These are phyloP conservation scores for Paracoccidioides lutzii DNA, from an alignment of 2,329 filamentous ascomycete species.

Conservation along the genomic window DNA sequence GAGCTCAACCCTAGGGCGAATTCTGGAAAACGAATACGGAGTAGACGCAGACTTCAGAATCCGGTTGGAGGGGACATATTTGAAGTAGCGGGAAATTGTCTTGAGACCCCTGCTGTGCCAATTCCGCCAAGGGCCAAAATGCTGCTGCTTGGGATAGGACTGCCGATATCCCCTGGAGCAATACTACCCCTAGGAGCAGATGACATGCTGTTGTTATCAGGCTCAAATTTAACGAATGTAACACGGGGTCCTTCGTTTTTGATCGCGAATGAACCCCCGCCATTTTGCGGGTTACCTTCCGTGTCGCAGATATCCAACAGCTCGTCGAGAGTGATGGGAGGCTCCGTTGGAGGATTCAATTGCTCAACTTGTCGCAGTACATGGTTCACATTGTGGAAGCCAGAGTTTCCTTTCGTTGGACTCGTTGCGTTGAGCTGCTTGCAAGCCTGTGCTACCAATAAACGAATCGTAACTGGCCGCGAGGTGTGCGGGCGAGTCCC, in stretches of 20 bases:
- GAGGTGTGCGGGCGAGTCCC: conserved; percentile 42
- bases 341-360: conserved; percentile 47
- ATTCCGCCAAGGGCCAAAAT: conserved; percentile 28
- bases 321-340: conserved; percentile 49
- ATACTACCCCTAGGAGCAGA: conserved; percentile 31
- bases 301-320: conserved; percentile 80
- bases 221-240: conserved; percentile 38
- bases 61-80: conserved; percentile 23
- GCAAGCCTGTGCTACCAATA: conserved; percentile 67
- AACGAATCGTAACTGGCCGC: conserved; percentile 55
- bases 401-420: conserved; percentile 36
- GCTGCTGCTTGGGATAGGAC: conserved; percentile 43
- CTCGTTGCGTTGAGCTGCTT: conserved; percentile 43
- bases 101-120: conserved; percentile 20
- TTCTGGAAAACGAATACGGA: background rate
- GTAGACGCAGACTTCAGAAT: conserved; percentile 17
- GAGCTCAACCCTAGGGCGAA: background rate
- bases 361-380: conserved; percentile 50
- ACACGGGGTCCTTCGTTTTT: conserved; percentile 37
- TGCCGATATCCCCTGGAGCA: conserved; percentile 55
- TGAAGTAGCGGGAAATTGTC: conserved; percentile 20
- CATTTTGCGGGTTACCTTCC: conserved; percentile 73
- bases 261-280: conserved; percentile 75
- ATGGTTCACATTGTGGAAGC: conserved; percentile 56
- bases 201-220: conserved; percentile 36